Evolutionary conservation across 139 green algal species (phyloP).

Genomic region (Auxenochlorella protothecoides): DNA sequence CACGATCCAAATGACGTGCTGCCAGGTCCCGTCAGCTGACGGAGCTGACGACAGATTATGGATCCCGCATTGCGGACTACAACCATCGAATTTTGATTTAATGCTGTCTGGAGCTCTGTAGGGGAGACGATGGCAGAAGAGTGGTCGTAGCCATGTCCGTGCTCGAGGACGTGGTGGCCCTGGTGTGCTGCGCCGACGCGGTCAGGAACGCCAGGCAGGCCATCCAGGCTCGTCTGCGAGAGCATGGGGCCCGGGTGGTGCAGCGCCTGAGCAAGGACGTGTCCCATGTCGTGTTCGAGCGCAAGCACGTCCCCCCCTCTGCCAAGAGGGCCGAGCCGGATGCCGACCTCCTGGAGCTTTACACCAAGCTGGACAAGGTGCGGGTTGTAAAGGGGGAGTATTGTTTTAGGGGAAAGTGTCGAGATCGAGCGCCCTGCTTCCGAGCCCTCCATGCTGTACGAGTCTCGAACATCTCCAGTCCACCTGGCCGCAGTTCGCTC

Average conservation of each 20-base stretch:
- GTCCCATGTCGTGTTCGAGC: slow-evolving; percentile 21
- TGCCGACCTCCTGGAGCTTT: slow-evolving; percentile 14
- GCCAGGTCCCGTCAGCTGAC: too few species aligned
- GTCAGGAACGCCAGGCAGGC: slow-evolving; percentile 8
- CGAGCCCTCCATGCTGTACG: too few species aligned
- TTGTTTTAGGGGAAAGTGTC: too few species aligned
- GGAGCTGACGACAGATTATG: too few species aligned
- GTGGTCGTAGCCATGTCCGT: not conserved
- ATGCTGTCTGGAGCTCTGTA: too few species aligned
- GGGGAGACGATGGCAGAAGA: too few species aligned
- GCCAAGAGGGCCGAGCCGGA: slow-evolving; percentile 13
- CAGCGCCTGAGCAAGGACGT: slow-evolving; percentile 21
- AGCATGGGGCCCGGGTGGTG: slow-evolving; percentile 5
- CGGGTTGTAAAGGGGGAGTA: too few species aligned
- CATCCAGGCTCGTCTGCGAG: slow-evolving; percentile 4
- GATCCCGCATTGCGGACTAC: too few species aligned
- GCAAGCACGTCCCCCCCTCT: not conserved
- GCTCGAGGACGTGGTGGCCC: slow-evolving; percentile 15
- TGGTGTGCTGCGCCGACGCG: slow-evolving; percentile 2
- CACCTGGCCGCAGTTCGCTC: slow-evolving; percentile 2
- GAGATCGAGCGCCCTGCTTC: too few species aligned
- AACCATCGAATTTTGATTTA: too few species aligned
- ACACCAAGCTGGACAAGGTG: slow-evolving; percentile 17
- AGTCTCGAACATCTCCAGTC: too few species aligned
- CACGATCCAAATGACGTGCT: too few species aligned